These are phyloP conservation scores for Arthrobotrys megalospora DNA, from an alignment of 2,329 filamentous ascomycete genomes.

Conservation along the genomic window DNA sequence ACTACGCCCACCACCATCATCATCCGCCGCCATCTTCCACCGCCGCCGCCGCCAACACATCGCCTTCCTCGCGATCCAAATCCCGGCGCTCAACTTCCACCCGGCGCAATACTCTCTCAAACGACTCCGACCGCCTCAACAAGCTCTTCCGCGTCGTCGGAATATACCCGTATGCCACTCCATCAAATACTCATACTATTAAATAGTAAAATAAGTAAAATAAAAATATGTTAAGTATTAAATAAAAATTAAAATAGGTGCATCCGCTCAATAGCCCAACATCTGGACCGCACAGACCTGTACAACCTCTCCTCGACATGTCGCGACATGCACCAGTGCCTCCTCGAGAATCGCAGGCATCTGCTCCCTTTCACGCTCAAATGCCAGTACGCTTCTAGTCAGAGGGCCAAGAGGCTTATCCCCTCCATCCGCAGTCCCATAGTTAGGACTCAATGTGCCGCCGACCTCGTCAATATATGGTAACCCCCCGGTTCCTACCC, in stretches of 20 bases:
- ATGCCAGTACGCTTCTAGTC: slow-evolving; percentile 30
- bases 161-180: slow-evolving; percentile 52
- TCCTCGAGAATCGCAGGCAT: slow-evolving; percentile 56
- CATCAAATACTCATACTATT: neutral
- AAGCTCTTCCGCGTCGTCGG: slow-evolving; percentile 56
- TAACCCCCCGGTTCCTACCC: neutral
- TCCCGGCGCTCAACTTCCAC: slow-evolving; percentile 20
- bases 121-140: slow-evolving; percentile 42
- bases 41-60: slow-evolving; percentile 14
- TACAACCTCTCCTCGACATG: slow-evolving; percentile 60
- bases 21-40: neutral
- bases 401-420: slow-evolving; percentile 20
- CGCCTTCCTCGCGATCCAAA: slow-evolving; percentile 10
- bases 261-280: slow-evolving; percentile 50
- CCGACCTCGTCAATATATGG: slow-evolving; percentile 54
- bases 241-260: slow-evolving; percentile 32
- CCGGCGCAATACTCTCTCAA: slow-evolving; percentile 1
- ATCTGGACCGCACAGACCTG: slow-evolving; percentile 55
- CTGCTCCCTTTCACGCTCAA: slow-evolving; percentile 49
- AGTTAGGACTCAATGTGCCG: slow-evolving; percentile 40
- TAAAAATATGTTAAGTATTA: neutral
- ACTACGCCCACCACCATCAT: slow-evolving; percentile 25
- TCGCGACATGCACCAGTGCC: slow-evolving; percentile 53
- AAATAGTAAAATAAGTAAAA: slow-evolving; percentile 11
- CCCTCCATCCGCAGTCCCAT: slow-evolving; percentile 40